phyloP scores from a whole-genome alignment of 176 grass and related monocot genomes.

The Zoysia pacifica region DNA sequence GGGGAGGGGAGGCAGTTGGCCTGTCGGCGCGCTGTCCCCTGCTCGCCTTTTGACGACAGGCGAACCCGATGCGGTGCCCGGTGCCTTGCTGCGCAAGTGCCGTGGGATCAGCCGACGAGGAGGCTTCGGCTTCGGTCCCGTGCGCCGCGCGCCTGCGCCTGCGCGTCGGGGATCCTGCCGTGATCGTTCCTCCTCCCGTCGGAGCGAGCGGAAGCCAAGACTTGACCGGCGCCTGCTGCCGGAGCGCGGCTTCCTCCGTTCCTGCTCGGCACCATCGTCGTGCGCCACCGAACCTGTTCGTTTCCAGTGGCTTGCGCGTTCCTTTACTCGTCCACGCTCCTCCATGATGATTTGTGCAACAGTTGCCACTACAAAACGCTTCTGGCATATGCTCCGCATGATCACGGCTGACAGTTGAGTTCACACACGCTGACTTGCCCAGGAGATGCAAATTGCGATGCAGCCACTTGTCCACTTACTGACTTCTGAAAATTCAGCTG shows the following conservation, averaged over 20 bases:
- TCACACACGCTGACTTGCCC: not conserved
- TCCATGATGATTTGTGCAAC: not conserved
- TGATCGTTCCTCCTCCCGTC: not conserved
- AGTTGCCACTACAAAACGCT: not conserved
- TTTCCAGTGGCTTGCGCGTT: not conserved
- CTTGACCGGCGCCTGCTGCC: not conserved
- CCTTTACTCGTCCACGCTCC: not conserved
- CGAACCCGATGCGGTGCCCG: constrained; percentile 35
- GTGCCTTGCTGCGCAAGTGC: not conserved
- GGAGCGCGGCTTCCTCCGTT: not conserved
- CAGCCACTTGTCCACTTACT: not conserved
- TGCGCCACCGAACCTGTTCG: not conserved
- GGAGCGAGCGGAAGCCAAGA: not conserved
- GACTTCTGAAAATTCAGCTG: not conserved
- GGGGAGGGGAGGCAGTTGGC: constrained; percentile 2
- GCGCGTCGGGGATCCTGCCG: constrained; percentile 25
- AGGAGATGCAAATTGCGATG: not conserved
- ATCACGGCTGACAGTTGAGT: not conserved
- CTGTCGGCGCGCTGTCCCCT: constrained; percentile 52
- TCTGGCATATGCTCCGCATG: not conserved
- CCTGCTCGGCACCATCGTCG: constrained; percentile 23
- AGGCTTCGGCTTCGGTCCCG: not conserved
- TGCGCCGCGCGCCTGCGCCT: not conserved
- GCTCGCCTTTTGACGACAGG: constrained; percentile 42
- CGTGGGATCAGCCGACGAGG: not conserved